Percentiles rank a stretch among this genome's conserved stretches.
phyloP scores from a whole-genome alignment of 2,329 filamentous ascomycete genomes.

The Colletotrichum caudatum region DNA sequence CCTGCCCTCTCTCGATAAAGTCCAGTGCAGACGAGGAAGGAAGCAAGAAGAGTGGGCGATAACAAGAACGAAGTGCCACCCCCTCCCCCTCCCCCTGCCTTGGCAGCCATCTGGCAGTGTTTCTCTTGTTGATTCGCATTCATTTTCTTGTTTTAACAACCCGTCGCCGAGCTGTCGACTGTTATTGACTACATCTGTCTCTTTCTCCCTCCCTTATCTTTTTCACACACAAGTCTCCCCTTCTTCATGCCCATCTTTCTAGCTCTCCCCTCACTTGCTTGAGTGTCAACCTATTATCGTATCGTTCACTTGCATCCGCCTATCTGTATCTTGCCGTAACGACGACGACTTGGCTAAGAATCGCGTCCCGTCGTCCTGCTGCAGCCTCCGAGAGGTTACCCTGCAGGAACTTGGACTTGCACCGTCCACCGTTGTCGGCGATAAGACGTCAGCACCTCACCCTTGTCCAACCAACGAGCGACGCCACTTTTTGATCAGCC shows the following conservation, averaged over 20 bases:
- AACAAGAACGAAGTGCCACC: constrained; percentile 24
- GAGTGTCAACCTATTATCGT: background rate
- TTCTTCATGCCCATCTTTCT: constrained; percentile 3
- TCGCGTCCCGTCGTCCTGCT: constrained; percentile 3
- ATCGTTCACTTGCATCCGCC: background rate
- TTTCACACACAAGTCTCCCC: constrained; percentile 8
- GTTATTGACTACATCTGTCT: constrained; percentile 5
- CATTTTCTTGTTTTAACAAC: constrained; percentile 40
- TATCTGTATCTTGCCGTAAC: constrained; percentile 14
- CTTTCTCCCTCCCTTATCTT: constrained; percentile 1
- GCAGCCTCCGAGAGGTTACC: constrained; percentile 16
- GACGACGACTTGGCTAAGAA: constrained; percentile 11
- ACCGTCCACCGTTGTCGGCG: constrained; percentile 8
- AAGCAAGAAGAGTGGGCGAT: constrained; percentile 34
- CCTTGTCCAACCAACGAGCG: background rate
- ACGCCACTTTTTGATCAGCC: constrained; percentile 30
- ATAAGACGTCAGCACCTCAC: constrained; percentile 31
- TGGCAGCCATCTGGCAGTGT: constrained; percentile 33
- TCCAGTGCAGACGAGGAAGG: constrained; percentile 27
- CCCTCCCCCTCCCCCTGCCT: constrained; percentile 29
- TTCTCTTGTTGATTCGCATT: constrained; percentile 34
- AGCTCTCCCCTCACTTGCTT: background rate
- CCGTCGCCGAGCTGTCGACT: constrained; percentile 26
- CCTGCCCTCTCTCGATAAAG: constrained; percentile 15
- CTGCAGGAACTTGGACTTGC: constrained; percentile 30